phyloP scores from a whole-genome alignment of 2,329 filamentous ascomycete genomes.

The Aspergillus ochraceus region DNA sequence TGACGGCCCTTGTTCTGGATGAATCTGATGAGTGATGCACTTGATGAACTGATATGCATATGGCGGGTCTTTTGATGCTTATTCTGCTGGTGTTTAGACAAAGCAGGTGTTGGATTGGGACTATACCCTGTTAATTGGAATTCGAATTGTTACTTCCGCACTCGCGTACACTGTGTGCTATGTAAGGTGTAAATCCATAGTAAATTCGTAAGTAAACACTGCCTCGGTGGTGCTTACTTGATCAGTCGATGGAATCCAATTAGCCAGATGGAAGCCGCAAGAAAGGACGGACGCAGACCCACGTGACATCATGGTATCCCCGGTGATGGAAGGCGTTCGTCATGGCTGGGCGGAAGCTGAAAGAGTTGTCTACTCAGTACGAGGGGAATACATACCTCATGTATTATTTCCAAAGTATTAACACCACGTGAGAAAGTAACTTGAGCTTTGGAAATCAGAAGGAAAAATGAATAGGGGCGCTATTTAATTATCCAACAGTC shows the following conservation, averaged over 20 bases:
- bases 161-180: too few species aligned
- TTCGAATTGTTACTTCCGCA: not conserved
- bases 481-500: not conserved
- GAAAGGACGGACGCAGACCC: conserved; percentile 10
- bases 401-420: too few species aligned
- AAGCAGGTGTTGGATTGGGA: conserved; percentile 11
- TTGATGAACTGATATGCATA: not conserved
- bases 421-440: not conserved
- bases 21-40: conserved; percentile 54
- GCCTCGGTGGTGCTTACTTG: too few species aligned
- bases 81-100: not conserved
- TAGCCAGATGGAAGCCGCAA: not conserved
- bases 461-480: too few species aligned
- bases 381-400: too few species aligned
- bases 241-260: not conserved
- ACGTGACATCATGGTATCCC: conserved; percentile 24
- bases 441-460: too few species aligned
- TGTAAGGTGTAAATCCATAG: not conserved
- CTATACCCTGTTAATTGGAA: conserved; percentile 4
- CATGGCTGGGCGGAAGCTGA: conserved; percentile 2
- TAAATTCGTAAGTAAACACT: not conserved
- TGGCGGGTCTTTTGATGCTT: not conserved
- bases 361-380: too few species aligned
- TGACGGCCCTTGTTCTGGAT: conserved; percentile 71
- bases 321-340: conserved; percentile 11